Percentiles rank a stretch among this genome's conserved stretches.
These are phyloP conservation scores for Diutina mesorugosa DNA, from an alignment of 1,139 yeast species.

Conservation along the genomic window DNA sequence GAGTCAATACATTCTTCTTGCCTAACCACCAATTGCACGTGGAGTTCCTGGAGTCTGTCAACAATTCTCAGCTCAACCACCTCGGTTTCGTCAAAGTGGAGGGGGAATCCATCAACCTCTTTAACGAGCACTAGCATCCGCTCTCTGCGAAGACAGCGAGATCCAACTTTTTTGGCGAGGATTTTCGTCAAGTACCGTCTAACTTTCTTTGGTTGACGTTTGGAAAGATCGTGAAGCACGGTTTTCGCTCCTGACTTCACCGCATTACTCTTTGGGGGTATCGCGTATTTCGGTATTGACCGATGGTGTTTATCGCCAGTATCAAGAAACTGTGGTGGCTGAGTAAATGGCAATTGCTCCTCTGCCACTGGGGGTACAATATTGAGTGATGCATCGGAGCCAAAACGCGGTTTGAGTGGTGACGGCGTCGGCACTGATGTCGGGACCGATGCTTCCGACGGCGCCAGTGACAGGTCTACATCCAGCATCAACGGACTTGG, in stretches of 20 bases:
- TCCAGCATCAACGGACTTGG: background rate
- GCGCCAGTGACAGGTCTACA: background rate
- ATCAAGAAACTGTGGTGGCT: background rate
- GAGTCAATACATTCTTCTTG: background rate
- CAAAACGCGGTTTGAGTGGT: background rate
- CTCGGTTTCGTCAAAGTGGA: slow-evolving; percentile 27
- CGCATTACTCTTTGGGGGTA: background rate
- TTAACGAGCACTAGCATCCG: slow-evolving; percentile 53
- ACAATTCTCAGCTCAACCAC: slow-evolving; percentile 38
- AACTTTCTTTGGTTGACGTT: slow-evolving; percentile 12
- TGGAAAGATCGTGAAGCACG: slow-evolving; percentile 12
- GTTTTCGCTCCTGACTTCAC: slow-evolving; percentile 11
- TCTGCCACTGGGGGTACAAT: background rate
- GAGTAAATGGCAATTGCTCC: background rate
- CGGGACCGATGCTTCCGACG: background rate
- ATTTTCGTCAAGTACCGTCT: slow-evolving; percentile 11
- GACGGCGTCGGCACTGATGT: background rate
- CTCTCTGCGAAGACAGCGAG: slow-evolving; percentile 34
- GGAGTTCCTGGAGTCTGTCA: slow-evolving; percentile 71
- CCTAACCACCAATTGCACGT: slow-evolving; percentile 28
- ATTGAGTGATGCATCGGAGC: background rate
- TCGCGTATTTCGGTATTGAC: background rate
- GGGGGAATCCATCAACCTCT: slow-evolving; percentile 9
- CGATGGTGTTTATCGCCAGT: background rate
- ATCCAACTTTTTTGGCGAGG: slow-evolving; percentile 10